These are phyloP conservation scores for Pseudovirgaria hyperparasitica DNA, from an alignment of 2,329 filamentous ascomycete species.

Conservation along the genomic window DNA sequence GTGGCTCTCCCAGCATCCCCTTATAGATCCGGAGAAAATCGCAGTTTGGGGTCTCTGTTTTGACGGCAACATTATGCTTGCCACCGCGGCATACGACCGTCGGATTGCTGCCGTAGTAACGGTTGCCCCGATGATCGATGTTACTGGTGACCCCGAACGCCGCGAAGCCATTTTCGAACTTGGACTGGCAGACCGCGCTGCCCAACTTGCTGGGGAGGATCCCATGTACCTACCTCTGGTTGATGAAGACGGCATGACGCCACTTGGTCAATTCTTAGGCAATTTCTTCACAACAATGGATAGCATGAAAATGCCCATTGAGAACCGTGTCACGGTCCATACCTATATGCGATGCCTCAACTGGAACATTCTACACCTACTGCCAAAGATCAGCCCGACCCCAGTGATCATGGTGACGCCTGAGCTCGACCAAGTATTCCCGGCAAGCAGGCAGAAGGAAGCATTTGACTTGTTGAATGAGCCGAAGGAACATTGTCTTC, in stretches of 20 bases:
- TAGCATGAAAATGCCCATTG: constrained; percentile 3
- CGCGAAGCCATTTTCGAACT: constrained; percentile 6
- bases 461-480: constrained; percentile 5
- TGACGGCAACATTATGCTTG: constrained; percentile 5
- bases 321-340: constrained; percentile 6
- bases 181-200: constrained; percentile 3
- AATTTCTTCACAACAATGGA: constrained; percentile 5
- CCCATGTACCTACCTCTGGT: constrained; percentile 6
- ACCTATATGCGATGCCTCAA: constrained; percentile 4
- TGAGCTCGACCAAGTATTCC: constrained; percentile 5
- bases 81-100: constrained; percentile 4
- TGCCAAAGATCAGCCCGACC: constrained; percentile 5
- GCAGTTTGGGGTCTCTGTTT: constrained; percentile 5
- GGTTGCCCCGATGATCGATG: constrained; percentile 5
- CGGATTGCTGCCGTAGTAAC: constrained; percentile 4
- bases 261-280: constrained; percentile 4
- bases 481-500: constrained; percentile 4
- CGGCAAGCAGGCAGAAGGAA: constrained; percentile 3
- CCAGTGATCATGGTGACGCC: constrained; percentile 7
- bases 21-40: constrained; percentile 4
- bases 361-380: constrained; percentile 5
- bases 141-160: constrained; percentile 4
- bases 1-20: constrained; percentile 3
- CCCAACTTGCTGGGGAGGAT: constrained; percentile 6
- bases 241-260: constrained; percentile 5